These are phyloP conservation scores for Aspergillus bombycis DNA, from an alignment of 2,329 filamentous ascomycete species.

Conservation along the genomic window DNA sequence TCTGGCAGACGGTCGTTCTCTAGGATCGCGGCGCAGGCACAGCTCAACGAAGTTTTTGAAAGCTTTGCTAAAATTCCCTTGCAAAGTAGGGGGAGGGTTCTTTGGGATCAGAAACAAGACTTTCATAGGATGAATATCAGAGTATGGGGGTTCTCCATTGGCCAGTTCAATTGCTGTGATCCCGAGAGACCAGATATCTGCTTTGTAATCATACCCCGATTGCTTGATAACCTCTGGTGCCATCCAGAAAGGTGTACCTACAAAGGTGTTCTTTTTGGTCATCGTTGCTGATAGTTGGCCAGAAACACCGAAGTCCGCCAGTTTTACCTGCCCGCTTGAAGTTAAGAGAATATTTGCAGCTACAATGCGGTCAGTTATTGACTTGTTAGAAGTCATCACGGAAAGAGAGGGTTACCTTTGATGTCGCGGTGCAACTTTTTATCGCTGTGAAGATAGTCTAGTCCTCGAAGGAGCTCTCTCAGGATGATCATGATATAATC, in stretches of 20 bases:
- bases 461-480: slow-evolving; percentile 80
- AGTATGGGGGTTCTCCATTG: slow-evolving; percentile 89
- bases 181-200: slow-evolving; percentile 95
- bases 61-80: slow-evolving; percentile 77
- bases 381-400: too few relatives aligned
- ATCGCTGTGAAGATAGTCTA: slow-evolving; percentile 92
- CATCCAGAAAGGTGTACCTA: slow-evolving; percentile 99
- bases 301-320: slow-evolving; percentile 96
- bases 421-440: slow-evolving; percentile 97
- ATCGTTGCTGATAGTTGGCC: slow-evolving; percentile 96
- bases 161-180: slow-evolving; percentile 93
- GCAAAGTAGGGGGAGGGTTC: slow-evolving; percentile 80
- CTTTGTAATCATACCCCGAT: slow-evolving; percentile 96
- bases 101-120: slow-evolving; percentile 96
- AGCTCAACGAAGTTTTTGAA: slow-evolving; percentile 85
- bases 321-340: slow-evolving; percentile 90
- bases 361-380: slow-evolving; percentile 41
- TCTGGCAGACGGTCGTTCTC: slow-evolving; percentile 81
- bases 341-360: slow-evolving; percentile 91
- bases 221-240: slow-evolving; percentile 98
- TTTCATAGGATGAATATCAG: slow-evolving; percentile 98
- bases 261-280: slow-evolving; percentile 99
- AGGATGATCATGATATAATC: slow-evolving; percentile 97
- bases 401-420: slow-evolving; percentile 67
- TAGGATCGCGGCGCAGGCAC: slow-evolving; percentile 86